Evolutionary conservation across 2,329 filamentous ascomycete species (phyloP).

Genomic region (Cadophora gregata): DNA sequence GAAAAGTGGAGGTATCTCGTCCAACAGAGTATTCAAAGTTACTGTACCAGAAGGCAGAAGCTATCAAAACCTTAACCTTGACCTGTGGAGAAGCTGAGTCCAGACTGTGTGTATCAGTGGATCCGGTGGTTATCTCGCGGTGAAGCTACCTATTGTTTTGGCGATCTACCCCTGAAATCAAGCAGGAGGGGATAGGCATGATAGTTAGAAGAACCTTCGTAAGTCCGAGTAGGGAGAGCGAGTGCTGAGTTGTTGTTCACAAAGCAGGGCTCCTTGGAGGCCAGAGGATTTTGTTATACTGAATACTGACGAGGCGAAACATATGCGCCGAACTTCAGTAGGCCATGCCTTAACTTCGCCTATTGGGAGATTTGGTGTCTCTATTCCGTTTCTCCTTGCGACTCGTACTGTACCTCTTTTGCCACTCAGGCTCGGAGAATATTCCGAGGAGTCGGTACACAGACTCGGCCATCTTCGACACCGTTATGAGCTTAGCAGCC

Average conservation of each 20-base stretch:
- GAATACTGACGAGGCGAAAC: too few species aligned
- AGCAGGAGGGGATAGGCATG: too few species aligned
- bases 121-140: not conserved
- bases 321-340: too few species aligned
- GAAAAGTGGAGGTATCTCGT: not conserved
- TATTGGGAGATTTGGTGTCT: not conserved
- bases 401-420: not conserved
- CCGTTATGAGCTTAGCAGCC: not conserved
- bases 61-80: not conserved
- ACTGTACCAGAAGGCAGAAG: too few species aligned
- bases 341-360: too few species aligned
- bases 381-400: not conserved
- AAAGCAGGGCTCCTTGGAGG: too few species aligned
- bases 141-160: not conserved
- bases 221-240: too few species aligned
- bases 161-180: not conserved
- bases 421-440: not conserved
- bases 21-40: not conserved
- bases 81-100: not conserved
- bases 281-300: too few species aligned
- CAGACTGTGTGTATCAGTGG: constrained; percentile 6
- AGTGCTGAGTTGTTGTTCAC: too few species aligned
- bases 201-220: too few species aligned
- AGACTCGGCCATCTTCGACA: not conserved
- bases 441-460: not conserved